These are phyloP conservation scores for Amesomyces nigricolor DNA, from an alignment of 2,329 filamentous ascomycete genomes.

Conservation along the genomic window DNA sequence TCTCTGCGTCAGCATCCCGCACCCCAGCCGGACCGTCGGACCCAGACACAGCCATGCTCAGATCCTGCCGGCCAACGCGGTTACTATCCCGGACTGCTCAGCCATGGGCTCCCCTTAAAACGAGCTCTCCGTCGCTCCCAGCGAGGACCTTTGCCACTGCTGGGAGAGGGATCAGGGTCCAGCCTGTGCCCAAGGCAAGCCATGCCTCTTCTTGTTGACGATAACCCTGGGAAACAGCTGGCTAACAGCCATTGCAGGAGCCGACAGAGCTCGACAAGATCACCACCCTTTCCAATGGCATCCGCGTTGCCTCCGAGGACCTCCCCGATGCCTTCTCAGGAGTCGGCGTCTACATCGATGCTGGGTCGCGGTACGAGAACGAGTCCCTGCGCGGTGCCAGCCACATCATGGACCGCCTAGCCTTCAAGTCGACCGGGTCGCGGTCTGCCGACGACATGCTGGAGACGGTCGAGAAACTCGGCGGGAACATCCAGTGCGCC, in stretches of 20 bases:
- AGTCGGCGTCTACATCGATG: constrained; percentile 92
- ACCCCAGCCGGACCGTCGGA: constrained; percentile 7
- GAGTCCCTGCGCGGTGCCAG: constrained; percentile 79
- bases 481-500: constrained; percentile 94
- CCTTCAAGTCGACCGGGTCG: constrained; percentile 80
- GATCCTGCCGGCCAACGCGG: constrained; percentile 24
- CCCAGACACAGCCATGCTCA: constrained; percentile 23
- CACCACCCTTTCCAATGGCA: constrained; percentile 83
- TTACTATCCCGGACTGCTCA: constrained; percentile 18
- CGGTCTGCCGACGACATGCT: constrained; percentile 78
- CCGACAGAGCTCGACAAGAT: constrained; percentile 81
- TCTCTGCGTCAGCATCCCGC: constrained; percentile 5
- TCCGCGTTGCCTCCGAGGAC: constrained; percentile 91
- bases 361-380: constrained; percentile 90
- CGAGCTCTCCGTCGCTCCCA: neutral
- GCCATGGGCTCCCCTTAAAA: constrained; percentile 13
- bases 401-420: constrained; percentile 91
- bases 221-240: neutral
- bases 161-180: neutral
- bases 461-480: constrained; percentile 78
- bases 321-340: constrained; percentile 91
- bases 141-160: constrained; percentile 18
- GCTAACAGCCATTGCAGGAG: constrained; percentile 49
- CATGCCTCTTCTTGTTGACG: neutral
- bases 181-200: constrained; percentile 7